Conservation (phyloP, 2,329 filamentous ascomycete species). For the Stachybotrys chlorohalonatus region DNA sequence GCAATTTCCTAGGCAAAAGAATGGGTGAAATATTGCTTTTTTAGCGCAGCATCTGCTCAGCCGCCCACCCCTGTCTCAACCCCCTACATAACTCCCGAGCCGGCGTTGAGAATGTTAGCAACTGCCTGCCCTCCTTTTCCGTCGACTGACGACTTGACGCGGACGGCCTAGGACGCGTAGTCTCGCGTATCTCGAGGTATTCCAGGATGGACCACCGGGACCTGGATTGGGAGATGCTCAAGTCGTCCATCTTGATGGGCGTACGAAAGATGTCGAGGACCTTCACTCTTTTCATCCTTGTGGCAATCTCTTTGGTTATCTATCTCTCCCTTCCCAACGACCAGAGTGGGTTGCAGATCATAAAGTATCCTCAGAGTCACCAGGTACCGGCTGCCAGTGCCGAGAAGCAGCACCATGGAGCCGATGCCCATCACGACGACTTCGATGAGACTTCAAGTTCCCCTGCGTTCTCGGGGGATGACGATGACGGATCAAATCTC, state of each 20-base stretch:
- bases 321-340: background rate
- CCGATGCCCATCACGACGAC: background rate
- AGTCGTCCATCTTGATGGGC: background rate
- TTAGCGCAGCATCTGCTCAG: background rate
- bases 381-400: background rate
- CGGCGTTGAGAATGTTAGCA: background rate
- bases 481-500: no score
- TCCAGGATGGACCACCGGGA: background rate
- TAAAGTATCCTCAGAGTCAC: background rate
- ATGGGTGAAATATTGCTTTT: background rate
- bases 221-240: background rate
- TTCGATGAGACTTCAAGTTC: no score
- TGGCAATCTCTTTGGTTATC: background rate
- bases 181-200: background rate
- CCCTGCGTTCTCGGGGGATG: no score
- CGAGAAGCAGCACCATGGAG: background rate
- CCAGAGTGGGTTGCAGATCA: background rate
- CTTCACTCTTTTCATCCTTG: background rate
- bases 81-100: background rate
- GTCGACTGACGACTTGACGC: background rate
- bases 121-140: background rate
- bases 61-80: background rate
- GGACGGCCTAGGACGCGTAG: background rate
- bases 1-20: background rate
- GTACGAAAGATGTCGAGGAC: background rate